Base-by-base conservation (phyloP, 2,329 filamentous ascomycete genomes). In the Aspergillus quadricinctus region DNA sequence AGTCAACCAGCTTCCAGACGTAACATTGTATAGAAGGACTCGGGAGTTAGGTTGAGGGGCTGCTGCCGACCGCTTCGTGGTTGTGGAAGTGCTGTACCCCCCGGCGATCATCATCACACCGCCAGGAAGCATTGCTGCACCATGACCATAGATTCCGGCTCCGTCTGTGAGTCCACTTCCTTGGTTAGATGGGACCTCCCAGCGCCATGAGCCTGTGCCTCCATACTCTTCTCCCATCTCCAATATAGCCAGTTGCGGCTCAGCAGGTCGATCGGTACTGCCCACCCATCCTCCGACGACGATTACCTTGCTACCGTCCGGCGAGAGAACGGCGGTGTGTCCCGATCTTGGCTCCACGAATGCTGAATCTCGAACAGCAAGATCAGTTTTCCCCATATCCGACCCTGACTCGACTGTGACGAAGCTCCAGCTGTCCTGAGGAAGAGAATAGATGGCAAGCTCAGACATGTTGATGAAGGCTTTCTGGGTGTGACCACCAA, bases 391-490 rank as follows among this genome's bases (percentile, higher is more conserved):
- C 1, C 74, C 63, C 27, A 61, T 61, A 28, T 56, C 28, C 17
- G 66, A 57, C 1, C 80, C 76, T 3, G 77, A 73, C 14, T 81
- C 76, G n/a, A 92, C 84, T 1, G 81, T 79, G 27, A 95, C 78
- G 70, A 93, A 97, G 28, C 85, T 88, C 93, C 93, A 97, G 53
- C 83, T 87, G 67, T 92, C 86, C 66, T 95, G 88, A 0, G 93
- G 93, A 6, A 97, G 78, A 53, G 86, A 92, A 80, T 92, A 96
- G 1, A 97, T 78, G 0, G 92, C 93, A 1, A 93, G 84, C 46
- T 91, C 90, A 55, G 90, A 95, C 88, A 96, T 97, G 71, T 97
- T 96, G 75, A 97, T 87, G 69, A 96, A 97, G 0, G 92, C 92
- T 17, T 79, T 74, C 63, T 85, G 80, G 0, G 92, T 96, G 69